These are phyloP conservation scores for Naganishia vaughanmartiniae DNA, from an alignment of 768 basidiomycete species.

Conservation along the genomic window DNA sequence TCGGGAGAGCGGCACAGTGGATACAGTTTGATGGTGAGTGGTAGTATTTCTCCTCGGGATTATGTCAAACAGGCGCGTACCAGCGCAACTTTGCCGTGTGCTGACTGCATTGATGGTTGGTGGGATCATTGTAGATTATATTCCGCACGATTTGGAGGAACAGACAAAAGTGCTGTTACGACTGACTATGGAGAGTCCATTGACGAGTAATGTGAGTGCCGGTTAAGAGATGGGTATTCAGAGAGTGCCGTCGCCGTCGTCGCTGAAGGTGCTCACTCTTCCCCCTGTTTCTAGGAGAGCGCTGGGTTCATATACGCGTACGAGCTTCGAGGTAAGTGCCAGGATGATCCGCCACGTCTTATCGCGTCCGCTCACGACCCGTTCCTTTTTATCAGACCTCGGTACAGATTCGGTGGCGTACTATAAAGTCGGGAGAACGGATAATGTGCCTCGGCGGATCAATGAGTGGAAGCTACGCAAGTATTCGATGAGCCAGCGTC, in stretches of 20 bases:
- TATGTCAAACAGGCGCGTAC: too few species aligned
- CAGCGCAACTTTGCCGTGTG: too few species aligned
- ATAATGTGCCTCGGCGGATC: constrained; percentile 48
- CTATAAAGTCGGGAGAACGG: constrained; percentile 50
- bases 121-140: constrained; percentile 35
- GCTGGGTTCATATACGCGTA: constrained; percentile 50
- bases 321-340: constrained; percentile 44
- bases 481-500: neutral
- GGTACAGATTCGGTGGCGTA: constrained; percentile 39
- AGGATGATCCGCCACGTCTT: neutral
- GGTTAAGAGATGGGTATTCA: too few species aligned
- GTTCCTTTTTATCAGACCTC: constrained; percentile 37
- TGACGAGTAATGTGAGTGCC: constrained; percentile 44
- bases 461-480: constrained; percentile 49
- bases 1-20: constrained; percentile 34
- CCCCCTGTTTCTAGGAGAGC: constrained; percentile 36
- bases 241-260: neutral
- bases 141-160: constrained; percentile 45
- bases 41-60: too few species aligned
- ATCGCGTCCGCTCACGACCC: neutral
- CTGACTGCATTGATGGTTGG: neutral
- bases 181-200: constrained; percentile 47
- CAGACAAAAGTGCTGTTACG: constrained; percentile 47
- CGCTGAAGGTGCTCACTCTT: neutral
- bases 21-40: constrained; percentile 45